These are phyloP conservation scores for Lepiota venenata DNA, from an alignment of 768 basidiomycete genomes.

Conservation along the genomic window DNA sequence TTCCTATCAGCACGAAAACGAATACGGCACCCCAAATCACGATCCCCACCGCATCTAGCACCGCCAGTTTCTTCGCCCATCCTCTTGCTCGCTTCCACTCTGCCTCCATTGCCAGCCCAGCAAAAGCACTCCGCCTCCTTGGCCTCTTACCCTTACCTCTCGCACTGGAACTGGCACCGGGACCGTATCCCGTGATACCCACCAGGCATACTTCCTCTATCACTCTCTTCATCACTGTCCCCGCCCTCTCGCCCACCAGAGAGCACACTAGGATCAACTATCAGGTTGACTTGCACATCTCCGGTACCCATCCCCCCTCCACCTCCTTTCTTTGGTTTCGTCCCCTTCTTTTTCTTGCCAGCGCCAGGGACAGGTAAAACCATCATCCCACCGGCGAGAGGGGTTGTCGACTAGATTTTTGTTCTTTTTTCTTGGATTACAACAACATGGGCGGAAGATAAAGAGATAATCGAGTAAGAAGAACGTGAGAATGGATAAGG, in stretches of 20 bases:
- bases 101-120: conserved; percentile 60
- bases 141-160: conserved; percentile 26
- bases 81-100: conserved; percentile 56
- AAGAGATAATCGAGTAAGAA: conserved; percentile 53
- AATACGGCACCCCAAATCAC: conserved; percentile 58
- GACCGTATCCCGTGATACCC: conserved; percentile 24
- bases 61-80: conserved; percentile 48
- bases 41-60: conserved; percentile 44
- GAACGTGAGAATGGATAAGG: conserved; percentile 49
- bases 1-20: conserved; percentile 56
- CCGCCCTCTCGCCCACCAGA: conserved; percentile 30
- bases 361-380: conserved; percentile 49
- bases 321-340: conserved; percentile 38
- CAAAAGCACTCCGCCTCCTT: conserved; percentile 50
- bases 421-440: conserved; percentile 23
- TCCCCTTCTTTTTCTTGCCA: conserved; percentile 33
- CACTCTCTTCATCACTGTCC: conserved; percentile 34
- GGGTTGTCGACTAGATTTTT: conserved; percentile 15
- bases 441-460: conserved; percentile 56
- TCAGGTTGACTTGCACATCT: conserved; percentile 70
- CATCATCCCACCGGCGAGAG: conserved; percentile 48
- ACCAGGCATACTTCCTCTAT: conserved; percentile 35
- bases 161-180: conserved; percentile 15
- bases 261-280: conserved; percentile 65
- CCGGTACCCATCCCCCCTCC: conserved; percentile 31